phyloP scores from a whole-genome alignment of 2,329 filamentous ascomycete species.

The Neoscytalidium dimidiatum region DNA sequence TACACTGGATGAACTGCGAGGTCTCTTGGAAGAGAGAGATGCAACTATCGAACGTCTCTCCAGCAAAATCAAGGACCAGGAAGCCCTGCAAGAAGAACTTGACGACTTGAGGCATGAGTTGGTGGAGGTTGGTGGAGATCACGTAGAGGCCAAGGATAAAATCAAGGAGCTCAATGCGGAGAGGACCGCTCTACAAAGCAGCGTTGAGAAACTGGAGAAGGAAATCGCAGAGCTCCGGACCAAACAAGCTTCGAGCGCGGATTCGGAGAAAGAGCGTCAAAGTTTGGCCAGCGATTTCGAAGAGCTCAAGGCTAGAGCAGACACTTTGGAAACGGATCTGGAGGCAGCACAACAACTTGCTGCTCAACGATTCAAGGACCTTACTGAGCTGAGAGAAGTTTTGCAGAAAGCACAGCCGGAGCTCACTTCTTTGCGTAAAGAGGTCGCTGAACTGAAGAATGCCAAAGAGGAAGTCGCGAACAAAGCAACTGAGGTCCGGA shows the following conservation, averaged over 20 bases:
- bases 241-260: constrained; percentile 48
- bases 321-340: constrained; percentile 76
- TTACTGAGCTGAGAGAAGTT: constrained; percentile 76
- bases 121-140: constrained; percentile 75
- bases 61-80: constrained; percentile 71
- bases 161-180: constrained; percentile 69
- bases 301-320: constrained; percentile 69
- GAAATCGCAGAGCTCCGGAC: constrained; percentile 63
- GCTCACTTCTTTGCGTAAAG: constrained; percentile 73
- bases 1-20: constrained; percentile 33
- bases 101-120: constrained; percentile 81
- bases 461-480: constrained; percentile 73
- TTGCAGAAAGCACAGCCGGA: constrained; percentile 86
- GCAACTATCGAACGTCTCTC: constrained; percentile 71
- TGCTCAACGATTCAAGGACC: constrained; percentile 82
- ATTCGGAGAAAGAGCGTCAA: constrained; percentile 54
- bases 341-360: constrained; percentile 84
- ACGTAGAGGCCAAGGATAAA: constrained; percentile 79
- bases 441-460: constrained; percentile 72
- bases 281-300: constrained; percentile 67
- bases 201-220: constrained; percentile 68
- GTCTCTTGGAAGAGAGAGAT: constrained; percentile 58
- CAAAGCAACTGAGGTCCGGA: constrained; percentile 65
- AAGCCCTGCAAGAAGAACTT: constrained; percentile 81
- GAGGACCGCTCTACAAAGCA: constrained; percentile 65